Evolutionary conservation across 805 yeast genomes (phyloP).

Genomic region (Kodamaea laetipori): DNA sequence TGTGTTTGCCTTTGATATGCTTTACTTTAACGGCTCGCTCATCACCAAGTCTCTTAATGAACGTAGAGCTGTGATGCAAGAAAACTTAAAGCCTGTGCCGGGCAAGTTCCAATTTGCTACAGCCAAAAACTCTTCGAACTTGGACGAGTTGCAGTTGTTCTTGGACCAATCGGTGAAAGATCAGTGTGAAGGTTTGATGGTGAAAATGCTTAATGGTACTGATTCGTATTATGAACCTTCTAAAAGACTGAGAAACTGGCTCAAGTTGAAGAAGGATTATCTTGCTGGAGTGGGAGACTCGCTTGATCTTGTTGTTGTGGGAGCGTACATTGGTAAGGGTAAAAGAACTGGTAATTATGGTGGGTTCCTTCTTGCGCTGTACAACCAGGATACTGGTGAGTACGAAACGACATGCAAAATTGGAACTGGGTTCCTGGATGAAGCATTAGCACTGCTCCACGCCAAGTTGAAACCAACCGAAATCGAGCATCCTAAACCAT

Average conservation of each 20-base stretch:
- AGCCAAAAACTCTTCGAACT: conserved; percentile 64
- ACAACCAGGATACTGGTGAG: conserved; percentile 88
- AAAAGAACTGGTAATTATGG: conserved; percentile 95
- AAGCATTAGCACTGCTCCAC: conserved; percentile 61
- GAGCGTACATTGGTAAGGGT: conserved; percentile 92
- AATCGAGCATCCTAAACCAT: conserved; percentile 62
- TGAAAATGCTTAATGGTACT: conserved; percentile 77
- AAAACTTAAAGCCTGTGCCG: conserved; percentile 57
- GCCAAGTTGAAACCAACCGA: conserved; percentile 68
- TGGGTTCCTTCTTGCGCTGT: conserved; percentile 88
- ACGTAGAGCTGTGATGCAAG: conserved; percentile 62
- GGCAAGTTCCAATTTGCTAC: conserved; percentile 87
- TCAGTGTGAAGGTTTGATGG: conserved; percentile 95
- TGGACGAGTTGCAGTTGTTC: conserved; percentile 76
- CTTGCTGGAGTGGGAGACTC: conserved; percentile 96
- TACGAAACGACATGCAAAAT: conserved; percentile 95
- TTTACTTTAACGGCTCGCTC: conserved; percentile 71
- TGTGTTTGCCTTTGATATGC: conserved; percentile 85
- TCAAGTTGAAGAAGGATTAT: conserved; percentile 92
- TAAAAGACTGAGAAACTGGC: conserved; percentile 92
- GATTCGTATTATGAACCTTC: conserved; percentile 92
- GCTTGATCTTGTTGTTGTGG: conserved; percentile 86
- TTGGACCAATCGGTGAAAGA: conserved; percentile 87
- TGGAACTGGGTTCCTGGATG: conserved; percentile 96
- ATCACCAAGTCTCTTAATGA: conserved; percentile 67